These are phyloP conservation scores for Microbotryum lychnidis-dioicae DNA, from an alignment of 1,284 basidiomycete species.

Conservation along the genomic window DNA sequence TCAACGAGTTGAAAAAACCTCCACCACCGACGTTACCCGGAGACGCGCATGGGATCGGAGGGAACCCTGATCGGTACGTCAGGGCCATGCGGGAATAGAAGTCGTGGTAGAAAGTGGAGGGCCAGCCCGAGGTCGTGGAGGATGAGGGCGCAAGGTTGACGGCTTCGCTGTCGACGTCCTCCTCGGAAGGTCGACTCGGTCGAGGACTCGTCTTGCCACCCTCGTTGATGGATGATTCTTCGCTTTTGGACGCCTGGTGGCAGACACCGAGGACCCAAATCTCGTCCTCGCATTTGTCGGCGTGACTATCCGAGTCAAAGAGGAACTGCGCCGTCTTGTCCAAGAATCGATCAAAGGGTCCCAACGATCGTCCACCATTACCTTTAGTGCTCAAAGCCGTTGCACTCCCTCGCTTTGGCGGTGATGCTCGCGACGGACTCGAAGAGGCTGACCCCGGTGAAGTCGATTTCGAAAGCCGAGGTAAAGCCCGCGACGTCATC, in stretches of 20 bases:
- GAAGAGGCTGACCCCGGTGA: too few relatives aligned
- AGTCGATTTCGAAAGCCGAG: too few relatives aligned
- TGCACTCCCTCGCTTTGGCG: background rate
- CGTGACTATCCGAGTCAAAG: slow-evolving; percentile 31
- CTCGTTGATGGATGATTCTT: too few relatives aligned
- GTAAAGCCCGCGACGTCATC: too few relatives aligned
- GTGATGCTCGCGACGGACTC: background rate
- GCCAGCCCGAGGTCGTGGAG: slow-evolving; percentile 48
- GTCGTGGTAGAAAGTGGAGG: slow-evolving; percentile 75
- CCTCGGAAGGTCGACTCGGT: too few relatives aligned
- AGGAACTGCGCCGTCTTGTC: slow-evolving; percentile 34
- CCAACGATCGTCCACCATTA: slow-evolving; percentile 1
- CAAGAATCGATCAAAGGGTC: slow-evolving; percentile 31
- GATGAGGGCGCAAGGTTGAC: too few relatives aligned
- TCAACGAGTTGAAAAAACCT: slow-evolving; percentile 32
- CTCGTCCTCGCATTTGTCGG: slow-evolving; percentile 30
- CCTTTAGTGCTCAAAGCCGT: background rate
- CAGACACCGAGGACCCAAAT: slow-evolving; percentile 35
- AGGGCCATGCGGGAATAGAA: slow-evolving; percentile 82
- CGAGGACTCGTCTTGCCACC: too few relatives aligned
- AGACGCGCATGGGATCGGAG: slow-evolving; percentile 61
- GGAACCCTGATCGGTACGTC: slow-evolving; percentile 83
- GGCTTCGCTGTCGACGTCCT: too few relatives aligned
- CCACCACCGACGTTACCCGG: slow-evolving; percentile 41
- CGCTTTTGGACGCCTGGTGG: slow-evolving; percentile 11